phyloP scores from a whole-genome alignment of 495 filamentous ascomycete species.

The Terfezia claveryi region DNA sequence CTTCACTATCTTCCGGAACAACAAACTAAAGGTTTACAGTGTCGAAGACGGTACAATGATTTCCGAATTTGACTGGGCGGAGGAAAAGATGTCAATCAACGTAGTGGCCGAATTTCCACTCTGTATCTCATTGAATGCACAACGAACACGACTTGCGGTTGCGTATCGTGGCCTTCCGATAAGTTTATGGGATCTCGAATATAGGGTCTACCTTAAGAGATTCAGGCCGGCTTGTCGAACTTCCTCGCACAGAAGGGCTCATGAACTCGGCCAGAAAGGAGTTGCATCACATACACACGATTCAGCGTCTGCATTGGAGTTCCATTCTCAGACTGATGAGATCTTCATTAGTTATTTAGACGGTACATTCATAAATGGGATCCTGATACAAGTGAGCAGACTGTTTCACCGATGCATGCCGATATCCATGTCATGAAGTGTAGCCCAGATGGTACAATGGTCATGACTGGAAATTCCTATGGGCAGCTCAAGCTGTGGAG shows the following conservation, averaged over 20 bases:
- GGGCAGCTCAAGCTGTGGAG: conserved; percentile 13
- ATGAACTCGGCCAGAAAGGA: neutral
- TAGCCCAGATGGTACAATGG: conserved; percentile 12
- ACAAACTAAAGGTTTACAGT: neutral
- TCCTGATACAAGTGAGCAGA: conserved; percentile 1
- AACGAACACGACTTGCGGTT: conserved; percentile 1
- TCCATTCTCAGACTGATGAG: conserved; percentile 2
- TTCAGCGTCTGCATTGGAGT: conserved; percentile 7
- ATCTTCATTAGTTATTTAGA: conserved; percentile 5
- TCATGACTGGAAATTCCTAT: conserved; percentile 9
- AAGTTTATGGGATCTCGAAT: conserved; percentile 4
- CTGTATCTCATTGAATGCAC: neutral
- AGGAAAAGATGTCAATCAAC: neutral
- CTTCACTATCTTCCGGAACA: neutral
- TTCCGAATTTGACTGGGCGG: neutral
- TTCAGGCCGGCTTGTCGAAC: neutral
- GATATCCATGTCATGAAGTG: conserved; percentile 3
- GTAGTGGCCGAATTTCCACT: neutral
- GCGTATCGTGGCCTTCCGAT: conserved; percentile 6
- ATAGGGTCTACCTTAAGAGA: neutral
- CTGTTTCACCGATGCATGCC: neutral
- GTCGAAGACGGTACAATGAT: neutral
- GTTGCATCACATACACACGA: conserved; percentile 1
- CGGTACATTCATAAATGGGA: conserved; percentile 7
- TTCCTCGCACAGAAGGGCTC: neutral